These are phyloP conservation scores for Beauveria caledonica DNA, from an alignment of 2,329 filamentous ascomycete species.

Conservation along the genomic window DNA sequence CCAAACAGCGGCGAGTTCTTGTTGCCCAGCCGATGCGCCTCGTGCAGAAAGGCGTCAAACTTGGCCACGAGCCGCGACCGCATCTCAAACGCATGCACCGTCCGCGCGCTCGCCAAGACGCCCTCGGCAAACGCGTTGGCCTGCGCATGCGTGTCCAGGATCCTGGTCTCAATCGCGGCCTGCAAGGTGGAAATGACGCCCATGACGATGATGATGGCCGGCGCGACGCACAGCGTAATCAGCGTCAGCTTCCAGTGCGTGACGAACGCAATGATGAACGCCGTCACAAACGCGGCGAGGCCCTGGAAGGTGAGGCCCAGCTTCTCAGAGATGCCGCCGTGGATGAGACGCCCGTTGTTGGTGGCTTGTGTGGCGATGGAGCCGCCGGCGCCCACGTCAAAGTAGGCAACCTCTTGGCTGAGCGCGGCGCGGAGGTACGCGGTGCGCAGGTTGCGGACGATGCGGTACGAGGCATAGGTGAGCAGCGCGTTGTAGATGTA, in stretches of 20 bases:
- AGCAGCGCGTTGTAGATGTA: constrained; percentile 38
- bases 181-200: constrained; percentile 19
- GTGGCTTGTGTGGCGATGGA: constrained; percentile 36
- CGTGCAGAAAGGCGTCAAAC: constrained; percentile 30
- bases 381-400: constrained; percentile 34
- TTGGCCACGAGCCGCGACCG: constrained; percentile 28
- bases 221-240: constrained; percentile 26
- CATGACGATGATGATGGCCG: constrained; percentile 24
- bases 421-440: constrained; percentile 43
- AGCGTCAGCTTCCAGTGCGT: constrained; percentile 37
- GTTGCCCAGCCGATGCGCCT: constrained; percentile 27
- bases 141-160: constrained; percentile 26
- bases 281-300: constrained; percentile 28
- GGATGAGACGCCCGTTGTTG: constrained; percentile 35
- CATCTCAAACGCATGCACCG: constrained; percentile 36
- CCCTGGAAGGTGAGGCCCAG: constrained; percentile 32
- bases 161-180: constrained; percentile 26
- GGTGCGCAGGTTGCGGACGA: constrained; percentile 39
- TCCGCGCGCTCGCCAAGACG: constrained; percentile 29
- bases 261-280: constrained; percentile 31
- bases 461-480: constrained; percentile 42
- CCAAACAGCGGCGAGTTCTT: constrained; percentile 32
- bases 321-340: constrained; percentile 33
- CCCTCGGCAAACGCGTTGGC: constrained; percentile 29
- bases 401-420: constrained; percentile 42